Conservation (phyloP, 805 yeast species). For the Wickerhamomyces silvicola region DNA sequence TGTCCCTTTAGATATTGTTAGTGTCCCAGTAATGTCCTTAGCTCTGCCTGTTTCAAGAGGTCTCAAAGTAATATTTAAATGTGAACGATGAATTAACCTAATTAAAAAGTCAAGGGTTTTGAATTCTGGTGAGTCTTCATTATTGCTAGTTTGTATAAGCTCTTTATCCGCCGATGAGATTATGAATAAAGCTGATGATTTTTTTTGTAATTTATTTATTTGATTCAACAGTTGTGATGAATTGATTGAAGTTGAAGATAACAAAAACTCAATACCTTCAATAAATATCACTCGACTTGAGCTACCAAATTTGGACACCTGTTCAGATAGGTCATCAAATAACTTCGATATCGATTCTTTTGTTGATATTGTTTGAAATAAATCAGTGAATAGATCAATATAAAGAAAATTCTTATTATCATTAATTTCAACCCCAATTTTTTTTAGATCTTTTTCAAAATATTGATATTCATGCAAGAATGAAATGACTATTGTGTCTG, state of each 20-base stretch:
- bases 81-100: slow-evolving; percentile 44
- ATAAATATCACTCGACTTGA: slow-evolving; percentile 29
- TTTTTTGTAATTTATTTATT: slow-evolving; percentile 28
- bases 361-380: slow-evolving; percentile 32
- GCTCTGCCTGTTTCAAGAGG: slow-evolving; percentile 81
- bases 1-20: slow-evolving; percentile 52
- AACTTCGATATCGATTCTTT: slow-evolving; percentile 9
- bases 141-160: slow-evolving; percentile 24
- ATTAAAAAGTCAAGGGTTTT: slow-evolving; percentile 41
- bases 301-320: slow-evolving; percentile 3
- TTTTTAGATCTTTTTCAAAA: slow-evolving; percentile 30
- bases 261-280: slow-evolving; percentile 42
- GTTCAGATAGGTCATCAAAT: slow-evolving; percentile 7
- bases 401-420: slow-evolving; percentile 26
- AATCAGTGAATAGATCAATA: slow-evolving; percentile 41
- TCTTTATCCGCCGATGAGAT: slow-evolving; percentile 36
- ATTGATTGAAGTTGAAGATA: slow-evolving; percentile 34
- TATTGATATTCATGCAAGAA: slow-evolving; percentile 27
- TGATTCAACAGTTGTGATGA: slow-evolving; percentile 30
- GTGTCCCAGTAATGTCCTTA: slow-evolving; percentile 69
- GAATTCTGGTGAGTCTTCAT: slow-evolving; percentile 29
- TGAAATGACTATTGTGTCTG: slow-evolving; percentile 28
- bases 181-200: slow-evolving; percentile 30
- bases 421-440: slow-evolving; percentile 33
- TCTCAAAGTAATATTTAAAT: slow-evolving; percentile 46